Evolutionary conservation across 306 rosid genomes (phyloP).

Genomic region (Medicago truncatula): MtrunA17r5.0-ANR NC_053042.1:51148501-51149000

Average conservation of each 20-base stretch:
- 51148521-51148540: too few relatives aligned
- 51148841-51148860: neutral
- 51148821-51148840: neutral
- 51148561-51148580: too few relatives aligned
- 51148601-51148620: neutral
- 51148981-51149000: neutral
- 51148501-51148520: neutral
- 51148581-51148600: neutral
- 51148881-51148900: neutral
- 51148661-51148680: constrained; percentile 13
- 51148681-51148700: constrained; percentile 50
- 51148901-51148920: constrained; percentile 14
- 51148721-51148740: constrained; percentile 35
- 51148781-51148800: neutral
- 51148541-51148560: neutral
- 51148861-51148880: too few relatives aligned
- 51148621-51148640: constrained; percentile 52
- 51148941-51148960: neutral
- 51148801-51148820: constrained; percentile 12
- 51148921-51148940: neutral
- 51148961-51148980: neutral
- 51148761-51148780: neutral
- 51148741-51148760: neutral
- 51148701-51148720: constrained; percentile 62
- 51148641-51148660: neutral